These are phyloP conservation scores for Avena atlantica DNA, from an alignment of 176 grass and related monocot species.

Conservation along the genomic window DNA sequence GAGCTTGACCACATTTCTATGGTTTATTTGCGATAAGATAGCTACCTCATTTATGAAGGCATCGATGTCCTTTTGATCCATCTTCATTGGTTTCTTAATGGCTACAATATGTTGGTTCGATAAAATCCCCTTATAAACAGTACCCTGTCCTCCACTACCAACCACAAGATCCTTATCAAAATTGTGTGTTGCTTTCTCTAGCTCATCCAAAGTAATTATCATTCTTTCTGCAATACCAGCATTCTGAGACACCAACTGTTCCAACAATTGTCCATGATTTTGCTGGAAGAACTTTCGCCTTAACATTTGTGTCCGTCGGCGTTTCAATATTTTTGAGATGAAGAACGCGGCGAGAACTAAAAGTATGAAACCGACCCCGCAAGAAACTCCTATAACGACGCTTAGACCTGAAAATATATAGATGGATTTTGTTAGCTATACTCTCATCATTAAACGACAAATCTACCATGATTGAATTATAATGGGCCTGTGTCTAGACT, in stretches of 20 bases:
- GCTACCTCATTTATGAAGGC: slow-evolving; percentile 63
- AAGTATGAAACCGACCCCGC: background rate
- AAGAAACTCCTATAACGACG: background rate
- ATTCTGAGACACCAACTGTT: background rate
- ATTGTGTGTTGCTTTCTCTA: background rate
- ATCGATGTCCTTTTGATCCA: slow-evolving; percentile 49
- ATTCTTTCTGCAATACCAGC: background rate
- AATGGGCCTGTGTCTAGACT: too few relatives aligned
- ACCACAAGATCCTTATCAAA: background rate
- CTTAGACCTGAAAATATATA: background rate
- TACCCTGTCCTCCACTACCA: background rate
- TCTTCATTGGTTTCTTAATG: slow-evolving; percentile 57
- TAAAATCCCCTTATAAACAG: background rate
- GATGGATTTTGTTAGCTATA: too few relatives aligned
- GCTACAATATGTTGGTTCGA: slow-evolving; percentile 43
- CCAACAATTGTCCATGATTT: background rate
- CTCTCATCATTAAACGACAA: too few relatives aligned
- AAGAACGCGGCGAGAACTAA: background rate
- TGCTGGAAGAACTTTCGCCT: background rate
- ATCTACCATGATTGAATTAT: too few relatives aligned
- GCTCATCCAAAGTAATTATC: background rate
- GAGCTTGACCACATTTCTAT: slow-evolving; percentile 53
- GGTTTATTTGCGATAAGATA: slow-evolving; percentile 60
- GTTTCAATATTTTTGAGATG: background rate
- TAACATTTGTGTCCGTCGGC: background rate